Conservation (phyloP, 768 basidiomycete genomes). For the Phylloporus arenicola region DNA sequence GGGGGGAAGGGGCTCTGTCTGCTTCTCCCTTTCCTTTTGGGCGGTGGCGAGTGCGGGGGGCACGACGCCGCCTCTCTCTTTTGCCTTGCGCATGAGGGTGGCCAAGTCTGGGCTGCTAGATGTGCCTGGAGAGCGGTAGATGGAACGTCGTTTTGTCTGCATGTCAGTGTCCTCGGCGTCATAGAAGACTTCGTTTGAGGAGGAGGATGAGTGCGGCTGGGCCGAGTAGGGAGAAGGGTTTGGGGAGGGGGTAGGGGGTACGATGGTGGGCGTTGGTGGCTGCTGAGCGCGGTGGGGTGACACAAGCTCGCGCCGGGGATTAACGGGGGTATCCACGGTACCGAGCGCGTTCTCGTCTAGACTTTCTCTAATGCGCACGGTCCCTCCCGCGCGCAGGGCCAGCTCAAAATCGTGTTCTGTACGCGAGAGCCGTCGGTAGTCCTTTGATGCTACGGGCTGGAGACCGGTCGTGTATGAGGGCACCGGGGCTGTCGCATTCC, state of each 20-base stretch:
- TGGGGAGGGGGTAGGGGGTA: constrained; percentile 66
- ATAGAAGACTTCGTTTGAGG: constrained; percentile 54
- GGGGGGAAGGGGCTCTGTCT: constrained; percentile 41
- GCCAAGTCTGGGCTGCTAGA: constrained; percentile 90
- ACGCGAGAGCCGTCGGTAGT: constrained; percentile 61
- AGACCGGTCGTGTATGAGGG: constrained; percentile 48
- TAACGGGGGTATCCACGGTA: constrained; percentile 35
- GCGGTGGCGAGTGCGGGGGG: constrained; percentile 26
- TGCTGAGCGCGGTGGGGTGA: constrained; percentile 39
- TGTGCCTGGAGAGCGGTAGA: constrained; percentile 85
- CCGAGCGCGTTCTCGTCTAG: constrained; percentile 67
- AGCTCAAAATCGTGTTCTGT: constrained; percentile 81
- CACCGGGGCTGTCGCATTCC: constrained; percentile 40
- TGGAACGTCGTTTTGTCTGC: constrained; percentile 72
- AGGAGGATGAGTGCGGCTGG: constrained; percentile 37
- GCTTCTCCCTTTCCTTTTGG: constrained; percentile 30
- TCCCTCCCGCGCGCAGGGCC: constrained; percentile 60
- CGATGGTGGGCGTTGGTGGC: constrained; percentile 56
- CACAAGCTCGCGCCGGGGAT: constrained; percentile 25
- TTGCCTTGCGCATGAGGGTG: constrained; percentile 79
- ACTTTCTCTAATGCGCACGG: constrained; percentile 65
- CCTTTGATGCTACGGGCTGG: constrained; percentile 52
- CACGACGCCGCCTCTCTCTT: constrained; percentile 53
- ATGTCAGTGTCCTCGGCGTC: constrained; percentile 64
- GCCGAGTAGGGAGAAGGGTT: constrained; percentile 31